Percentiles rank a stretch among this genome's conserved stretches.
phyloP scores from a whole-genome alignment of 768 basidiomycete genomes.

The Auricularia heimuer region DNA sequence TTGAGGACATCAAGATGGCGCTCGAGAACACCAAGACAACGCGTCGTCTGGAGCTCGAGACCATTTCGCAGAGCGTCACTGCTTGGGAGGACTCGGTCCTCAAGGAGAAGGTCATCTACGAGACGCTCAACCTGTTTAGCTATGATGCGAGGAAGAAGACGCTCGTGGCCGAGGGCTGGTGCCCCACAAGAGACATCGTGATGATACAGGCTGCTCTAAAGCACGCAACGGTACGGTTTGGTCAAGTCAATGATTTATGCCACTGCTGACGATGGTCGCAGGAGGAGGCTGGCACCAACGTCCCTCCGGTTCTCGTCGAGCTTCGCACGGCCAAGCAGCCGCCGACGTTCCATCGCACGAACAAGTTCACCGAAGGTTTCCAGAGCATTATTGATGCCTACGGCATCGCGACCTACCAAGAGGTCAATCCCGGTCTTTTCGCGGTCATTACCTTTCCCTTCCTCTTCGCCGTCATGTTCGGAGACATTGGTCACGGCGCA shows the following conservation, averaged over 20 bases:
- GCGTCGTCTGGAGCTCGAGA: conserved; percentile 72
- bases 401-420: conserved; percentile 89
- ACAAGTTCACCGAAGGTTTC: conserved; percentile 94
- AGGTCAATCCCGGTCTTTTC: conserved; percentile 93
- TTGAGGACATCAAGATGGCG: conserved; percentile 86
- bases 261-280: conserved; percentile 6
- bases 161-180: conserved; percentile 95
- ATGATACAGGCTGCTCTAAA: conserved; percentile 79
- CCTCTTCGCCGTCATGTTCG: conserved; percentile 99
- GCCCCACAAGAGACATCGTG: conserved; percentile 84
- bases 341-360: conserved; percentile 89
- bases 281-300: conserved; percentile 85
- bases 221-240: conserved; percentile 49
- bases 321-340: conserved; percentile 83
- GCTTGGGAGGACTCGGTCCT: conserved; percentile 91
- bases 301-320: conserved; percentile 89
- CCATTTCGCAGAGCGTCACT: conserved; percentile 72
- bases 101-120: conserved; percentile 94
- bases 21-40: conserved; percentile 83
- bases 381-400: conserved; percentile 98
- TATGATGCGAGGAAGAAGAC: conserved; percentile 93
- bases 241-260: conserved; percentile 25
- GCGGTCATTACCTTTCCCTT: conserved; percentile 92
- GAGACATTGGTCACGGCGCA: conserved; percentile 92
- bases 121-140: conserved; percentile 91